Percentiles rank a stretch among this genome's conserved stretches.
These are phyloP conservation scores for Phytopythium helicoides DNA, from an alignment of 352 stramenopile species.

Conservation along the genomic window DNA sequence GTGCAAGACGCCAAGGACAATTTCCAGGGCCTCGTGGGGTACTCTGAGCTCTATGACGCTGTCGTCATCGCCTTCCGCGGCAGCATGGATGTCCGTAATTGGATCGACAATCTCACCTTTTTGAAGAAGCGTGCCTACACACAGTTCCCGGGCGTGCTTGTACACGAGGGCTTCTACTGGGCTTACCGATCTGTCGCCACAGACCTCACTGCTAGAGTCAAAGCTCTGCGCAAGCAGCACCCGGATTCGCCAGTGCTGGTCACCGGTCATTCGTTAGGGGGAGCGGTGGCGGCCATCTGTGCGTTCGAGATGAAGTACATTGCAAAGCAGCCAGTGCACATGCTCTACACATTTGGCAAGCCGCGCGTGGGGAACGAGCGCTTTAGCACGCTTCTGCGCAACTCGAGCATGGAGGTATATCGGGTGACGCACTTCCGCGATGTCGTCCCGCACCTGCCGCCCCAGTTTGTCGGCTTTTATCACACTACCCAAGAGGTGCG, in stretches of 20 bases:
- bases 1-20: conserved; percentile 70
- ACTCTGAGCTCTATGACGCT: conserved; percentile 44
- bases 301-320: conserved; percentile 71
- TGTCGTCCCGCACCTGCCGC: conserved; percentile 72
- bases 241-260: conserved; percentile 52
- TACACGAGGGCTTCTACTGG: conserved; percentile 84
- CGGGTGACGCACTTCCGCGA: conserved; percentile 80
- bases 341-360: conserved; percentile 76
- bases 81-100: conserved; percentile 82
- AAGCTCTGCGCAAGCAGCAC: conserved; percentile 27
- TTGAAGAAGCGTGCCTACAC: conserved; percentile 67
- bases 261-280: conserved; percentile 74
- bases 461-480: conserved; percentile 72
- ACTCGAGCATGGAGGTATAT: conserved; percentile 56
- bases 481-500: conserved; percentile 71
- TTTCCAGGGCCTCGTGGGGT: conserved; percentile 81
- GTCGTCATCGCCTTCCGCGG: conserved; percentile 78
- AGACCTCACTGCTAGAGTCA: conserved; percentile 42
- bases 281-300: conserved; percentile 66
- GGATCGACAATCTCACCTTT: conserved; percentile 86
- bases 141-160: conserved; percentile 51
- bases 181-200: conserved; percentile 61
- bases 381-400: conserved; percentile 57
- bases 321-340: conserved; percentile 47
- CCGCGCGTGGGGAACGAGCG: conserved; percentile 68